Percentiles rank a stretch among this genome's conserved stretches.
Evolutionary conservation across 805 yeast species (phyloP).

Genomic region (Teunomyces lycoperdinae): DNA sequence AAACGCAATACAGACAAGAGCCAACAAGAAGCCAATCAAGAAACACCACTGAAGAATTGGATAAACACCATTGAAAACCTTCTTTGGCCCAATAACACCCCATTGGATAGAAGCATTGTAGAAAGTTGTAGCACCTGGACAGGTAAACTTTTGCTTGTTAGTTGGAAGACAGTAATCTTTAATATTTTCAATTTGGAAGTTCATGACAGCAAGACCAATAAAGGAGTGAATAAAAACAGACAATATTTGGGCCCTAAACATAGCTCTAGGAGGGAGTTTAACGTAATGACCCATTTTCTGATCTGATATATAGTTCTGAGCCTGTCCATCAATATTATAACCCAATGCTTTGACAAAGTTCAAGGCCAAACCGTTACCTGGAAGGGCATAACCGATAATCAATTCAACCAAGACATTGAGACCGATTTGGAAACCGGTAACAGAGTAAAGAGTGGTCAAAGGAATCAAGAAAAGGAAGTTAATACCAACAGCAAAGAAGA

Average conservation of each 20-base stretch:
- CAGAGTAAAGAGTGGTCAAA: slow-evolving; percentile 24
- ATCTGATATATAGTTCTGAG: slow-evolving; percentile 51
- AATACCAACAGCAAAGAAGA: slow-evolving; percentile 34
- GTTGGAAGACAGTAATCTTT: slow-evolving; percentile 18
- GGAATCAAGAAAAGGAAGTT: slow-evolving; percentile 34
- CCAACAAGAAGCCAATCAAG: slow-evolving; percentile 31
- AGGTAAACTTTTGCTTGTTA: slow-evolving; percentile 26
- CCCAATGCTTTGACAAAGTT: slow-evolving; percentile 59
- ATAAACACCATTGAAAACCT: slow-evolving; percentile 31
- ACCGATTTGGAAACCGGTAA: slow-evolving; percentile 32
- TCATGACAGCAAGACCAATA: slow-evolving; percentile 20
- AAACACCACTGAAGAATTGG: slow-evolving; percentile 34
- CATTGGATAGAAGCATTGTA: slow-evolving; percentile 59
- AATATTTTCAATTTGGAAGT: slow-evolving; percentile 17
- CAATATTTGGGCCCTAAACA: slow-evolving; percentile 43
- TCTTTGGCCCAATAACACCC: slow-evolving; percentile 50
- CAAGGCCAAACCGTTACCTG: slow-evolving; percentile 36
- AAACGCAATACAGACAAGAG: slow-evolving; percentile 17
- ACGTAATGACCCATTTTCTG: slow-evolving; percentile 65
- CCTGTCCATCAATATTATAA: slow-evolving; percentile 55
- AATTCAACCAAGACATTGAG: slow-evolving; percentile 38
- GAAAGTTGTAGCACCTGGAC: slow-evolving; percentile 33
- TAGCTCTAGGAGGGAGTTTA: slow-evolving; percentile 61
- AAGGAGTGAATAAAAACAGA: slow-evolving; percentile 22
- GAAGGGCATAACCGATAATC: slow-evolving; percentile 36